These are phyloP conservation scores for Penicillium egyptiacum DNA, from an alignment of 495 filamentous ascomycete species.

Conservation along the genomic window DNA sequence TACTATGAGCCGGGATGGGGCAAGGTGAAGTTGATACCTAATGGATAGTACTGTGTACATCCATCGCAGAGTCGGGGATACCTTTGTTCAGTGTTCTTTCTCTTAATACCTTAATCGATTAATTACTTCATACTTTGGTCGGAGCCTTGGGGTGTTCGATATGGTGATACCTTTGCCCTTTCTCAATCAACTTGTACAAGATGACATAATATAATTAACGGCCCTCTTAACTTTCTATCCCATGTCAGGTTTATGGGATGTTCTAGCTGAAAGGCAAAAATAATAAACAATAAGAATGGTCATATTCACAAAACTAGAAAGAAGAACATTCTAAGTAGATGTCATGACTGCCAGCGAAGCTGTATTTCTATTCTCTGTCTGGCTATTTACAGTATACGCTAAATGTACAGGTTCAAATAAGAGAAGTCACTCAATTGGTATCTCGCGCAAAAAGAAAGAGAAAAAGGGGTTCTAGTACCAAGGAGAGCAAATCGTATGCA, in stretches of 20 bases:
- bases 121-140: background rate
- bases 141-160: background rate
- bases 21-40: background rate
- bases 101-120: background rate
- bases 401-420: background rate
- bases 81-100: background rate
- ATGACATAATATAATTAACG: no score
- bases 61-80: background rate
- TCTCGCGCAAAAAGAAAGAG: constrained; percentile 5
- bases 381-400: constrained; percentile 3
- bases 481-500: background rate
- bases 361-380: constrained; percentile 4
- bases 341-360: background rate
- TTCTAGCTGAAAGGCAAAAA: no score
- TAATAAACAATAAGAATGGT: no score
- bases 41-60: background rate
- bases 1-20: background rate
- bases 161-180: background rate
- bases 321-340: background rate
- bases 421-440: constrained; percentile 1
- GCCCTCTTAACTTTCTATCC: no score
- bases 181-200: no score
- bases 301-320: no score
- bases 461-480: background rate
- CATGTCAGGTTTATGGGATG: no score